Conservation (phyloP, 306 rosid species). For the Dalbergia cochinchinensis region DNA sequence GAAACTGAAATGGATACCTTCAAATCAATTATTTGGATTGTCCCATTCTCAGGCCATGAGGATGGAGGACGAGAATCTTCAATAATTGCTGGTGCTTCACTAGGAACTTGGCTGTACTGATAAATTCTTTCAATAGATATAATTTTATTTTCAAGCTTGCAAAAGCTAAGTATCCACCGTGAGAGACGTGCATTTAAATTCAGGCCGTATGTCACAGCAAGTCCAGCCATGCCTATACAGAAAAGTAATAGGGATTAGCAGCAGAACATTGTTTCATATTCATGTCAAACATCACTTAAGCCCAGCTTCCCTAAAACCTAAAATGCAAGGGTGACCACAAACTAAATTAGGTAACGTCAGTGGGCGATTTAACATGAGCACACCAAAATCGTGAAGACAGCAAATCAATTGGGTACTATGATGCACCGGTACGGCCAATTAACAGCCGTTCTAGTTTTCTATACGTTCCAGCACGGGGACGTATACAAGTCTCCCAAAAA, state of each 20-base stretch:
- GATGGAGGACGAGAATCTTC: constrained; percentile 80
- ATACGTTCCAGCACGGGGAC: too few species aligned
- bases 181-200: constrained; percentile 88
- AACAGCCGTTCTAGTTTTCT: too few species aligned
- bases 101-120: constrained; percentile 87
- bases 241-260: constrained; percentile 46
- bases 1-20: constrained; percentile 63
- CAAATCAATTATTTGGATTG: constrained; percentile 74
- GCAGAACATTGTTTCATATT: constrained; percentile 17
- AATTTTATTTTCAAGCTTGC: constrained; percentile 98
- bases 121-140: constrained; percentile 96
- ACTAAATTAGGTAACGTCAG: not conserved
- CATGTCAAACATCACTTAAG: constrained; percentile 18
- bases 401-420: not conserved
- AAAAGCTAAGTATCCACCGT: constrained; percentile 96
- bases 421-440: too few species aligned
- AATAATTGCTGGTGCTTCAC: constrained; percentile 79
- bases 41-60: constrained; percentile 86
- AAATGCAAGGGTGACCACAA: constrained; percentile 24
- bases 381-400: constrained; percentile 27
- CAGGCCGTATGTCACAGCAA: constrained; percentile 92
- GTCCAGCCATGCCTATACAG: constrained; percentile 92
- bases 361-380: not conserved
- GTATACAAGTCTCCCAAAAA: too few species aligned
- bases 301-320: not conserved